A percentile compares a stretch with the other conserved stretches of the same genome.
These are phyloP conservation scores for Aspergillus calidoustus DNA, from an alignment of 2,329 filamentous ascomycete species.

Conservation along the genomic window DNA sequence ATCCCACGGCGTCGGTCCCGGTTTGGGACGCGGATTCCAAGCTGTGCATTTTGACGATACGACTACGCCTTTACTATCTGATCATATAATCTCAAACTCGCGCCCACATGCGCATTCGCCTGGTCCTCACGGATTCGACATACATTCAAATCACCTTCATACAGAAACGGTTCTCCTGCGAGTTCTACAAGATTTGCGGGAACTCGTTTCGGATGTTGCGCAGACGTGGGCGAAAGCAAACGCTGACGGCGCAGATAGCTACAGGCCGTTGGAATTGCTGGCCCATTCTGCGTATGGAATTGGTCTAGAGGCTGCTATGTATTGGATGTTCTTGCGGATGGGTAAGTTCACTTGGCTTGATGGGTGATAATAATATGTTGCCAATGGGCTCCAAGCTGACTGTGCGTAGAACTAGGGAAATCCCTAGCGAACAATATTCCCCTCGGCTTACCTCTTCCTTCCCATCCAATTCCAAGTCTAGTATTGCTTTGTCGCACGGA, in stretches of 20 bases:
- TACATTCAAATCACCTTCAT: conserved; percentile 8
- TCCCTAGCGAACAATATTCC: conserved; percentile 30
- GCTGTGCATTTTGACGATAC: background rate
- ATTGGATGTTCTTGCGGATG: conserved; percentile 35
- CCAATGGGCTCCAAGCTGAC: background rate
- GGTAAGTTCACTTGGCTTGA: conserved; percentile 24
- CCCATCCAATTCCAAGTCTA: conserved; percentile 20
- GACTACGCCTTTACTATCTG: background rate
- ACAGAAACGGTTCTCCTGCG: conserved; percentile 22
- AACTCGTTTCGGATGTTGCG: conserved; percentile 23
- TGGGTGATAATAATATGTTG: too few species aligned
- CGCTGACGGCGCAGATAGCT: conserved; percentile 7
- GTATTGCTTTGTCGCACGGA: conserved; percentile 12
- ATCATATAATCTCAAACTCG: background rate
- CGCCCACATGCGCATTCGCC: too few species aligned
- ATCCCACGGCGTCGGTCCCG: background rate
- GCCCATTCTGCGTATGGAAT: conserved; percentile 21
- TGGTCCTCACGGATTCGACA: background rate
- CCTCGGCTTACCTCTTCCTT: conserved; percentile 24
- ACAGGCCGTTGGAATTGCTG: conserved; percentile 17
- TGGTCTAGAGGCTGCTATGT: conserved; percentile 30
- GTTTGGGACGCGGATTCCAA: background rate
- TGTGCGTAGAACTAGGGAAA: conserved; percentile 27
- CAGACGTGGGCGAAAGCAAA: conserved; percentile 22
- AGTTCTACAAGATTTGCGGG: conserved; percentile 22